These are phyloP conservation scores for Papiliotrema terrestris DNA, from an alignment of 1,284 basidiomycete genomes.

Conservation along the genomic window DNA sequence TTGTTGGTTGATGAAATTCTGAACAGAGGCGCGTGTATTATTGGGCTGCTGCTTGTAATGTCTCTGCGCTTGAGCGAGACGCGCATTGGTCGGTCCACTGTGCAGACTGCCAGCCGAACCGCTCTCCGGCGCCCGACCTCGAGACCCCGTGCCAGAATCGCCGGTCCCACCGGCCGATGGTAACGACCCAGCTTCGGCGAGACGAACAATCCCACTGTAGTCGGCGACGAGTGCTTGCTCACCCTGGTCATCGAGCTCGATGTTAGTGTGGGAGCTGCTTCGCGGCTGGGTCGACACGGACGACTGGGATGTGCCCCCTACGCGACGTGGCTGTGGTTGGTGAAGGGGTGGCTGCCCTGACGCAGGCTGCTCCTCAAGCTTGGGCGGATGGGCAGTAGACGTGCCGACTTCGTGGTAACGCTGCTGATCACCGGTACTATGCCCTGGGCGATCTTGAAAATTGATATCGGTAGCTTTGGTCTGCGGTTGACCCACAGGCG, in stretches of 20 bases:
- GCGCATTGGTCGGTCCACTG: constrained; percentile 4
- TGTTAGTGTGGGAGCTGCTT: constrained; percentile 7
- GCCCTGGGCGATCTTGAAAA: constrained; percentile 16
- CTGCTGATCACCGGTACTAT: constrained; percentile 6
- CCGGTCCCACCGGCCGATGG: neutral
- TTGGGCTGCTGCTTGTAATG: neutral
- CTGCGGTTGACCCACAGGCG: constrained; percentile 29
- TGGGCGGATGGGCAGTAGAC: neutral
- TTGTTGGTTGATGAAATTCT: constrained; percentile 37
- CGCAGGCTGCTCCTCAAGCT: neutral
- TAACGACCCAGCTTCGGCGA: constrained; percentile 21
- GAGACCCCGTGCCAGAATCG: constrained; percentile 2
- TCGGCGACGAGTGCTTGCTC: constrained; percentile 24
- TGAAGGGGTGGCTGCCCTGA: neutral
- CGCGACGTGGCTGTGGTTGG: neutral
- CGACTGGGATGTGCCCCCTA: neutral
- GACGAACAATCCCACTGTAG: constrained; percentile 32
- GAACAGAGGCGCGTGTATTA: constrained; percentile 25
- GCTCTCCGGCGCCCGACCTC: neutral
- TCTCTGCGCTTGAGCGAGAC: constrained; percentile 3
- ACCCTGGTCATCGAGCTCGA: constrained; percentile 29
- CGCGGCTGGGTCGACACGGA: neutral
- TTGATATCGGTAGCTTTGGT: constrained; percentile 12
- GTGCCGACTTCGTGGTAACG: constrained; percentile 3
- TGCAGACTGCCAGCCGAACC: neutral